Evolutionary conservation across 2,329 filamentous ascomycete genomes (phyloP).

Genomic region (Aspergillus novofumigatus): DNA sequence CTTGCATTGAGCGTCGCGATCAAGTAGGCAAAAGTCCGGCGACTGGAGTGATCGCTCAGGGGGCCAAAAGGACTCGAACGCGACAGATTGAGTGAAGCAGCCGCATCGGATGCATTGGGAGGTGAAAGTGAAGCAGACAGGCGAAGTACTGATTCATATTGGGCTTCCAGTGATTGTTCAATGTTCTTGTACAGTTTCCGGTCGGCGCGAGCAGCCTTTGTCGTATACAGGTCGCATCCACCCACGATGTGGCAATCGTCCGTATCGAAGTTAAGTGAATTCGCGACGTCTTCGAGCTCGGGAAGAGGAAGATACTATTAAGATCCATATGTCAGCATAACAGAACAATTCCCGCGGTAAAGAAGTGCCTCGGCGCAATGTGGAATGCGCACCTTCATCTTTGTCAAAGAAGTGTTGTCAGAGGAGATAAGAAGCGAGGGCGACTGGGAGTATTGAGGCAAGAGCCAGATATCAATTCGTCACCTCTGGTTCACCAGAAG

Average conservation of each 20-base stretch:
- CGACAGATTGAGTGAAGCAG: conserved; percentile 66
- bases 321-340: conserved; percentile 13
- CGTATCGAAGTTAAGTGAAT: conserved; percentile 92
- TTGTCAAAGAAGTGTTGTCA: conserved; percentile 3
- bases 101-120: conserved; percentile 68
- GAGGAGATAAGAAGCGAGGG: neutral
- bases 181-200: conserved; percentile 98
- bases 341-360: neutral
- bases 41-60: conserved; percentile 79
- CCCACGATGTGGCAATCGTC: conserved; percentile 88
- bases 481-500: neutral
- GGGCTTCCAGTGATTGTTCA: conserved; percentile 82
- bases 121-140: conserved; percentile 84
- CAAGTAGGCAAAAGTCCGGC: conserved; percentile 89
- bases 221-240: conserved; percentile 94
- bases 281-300: conserved; percentile 87
- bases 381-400: conserved; percentile 17
- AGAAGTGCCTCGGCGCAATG: neutral
- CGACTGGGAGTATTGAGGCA: neutral
- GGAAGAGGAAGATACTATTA: conserved; percentile 82
- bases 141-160: conserved; percentile 82
- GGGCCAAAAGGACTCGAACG: conserved; percentile 89
- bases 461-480: neutral
- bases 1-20: conserved; percentile 96
- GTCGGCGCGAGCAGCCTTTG: conserved; percentile 89